Percentiles rank a stretch among this genome's conserved stretches.
Evolutionary conservation across 2,329 filamentous ascomycete genomes (phyloP).

Genomic region (Aaosphaeria pasadenensis): DNA sequence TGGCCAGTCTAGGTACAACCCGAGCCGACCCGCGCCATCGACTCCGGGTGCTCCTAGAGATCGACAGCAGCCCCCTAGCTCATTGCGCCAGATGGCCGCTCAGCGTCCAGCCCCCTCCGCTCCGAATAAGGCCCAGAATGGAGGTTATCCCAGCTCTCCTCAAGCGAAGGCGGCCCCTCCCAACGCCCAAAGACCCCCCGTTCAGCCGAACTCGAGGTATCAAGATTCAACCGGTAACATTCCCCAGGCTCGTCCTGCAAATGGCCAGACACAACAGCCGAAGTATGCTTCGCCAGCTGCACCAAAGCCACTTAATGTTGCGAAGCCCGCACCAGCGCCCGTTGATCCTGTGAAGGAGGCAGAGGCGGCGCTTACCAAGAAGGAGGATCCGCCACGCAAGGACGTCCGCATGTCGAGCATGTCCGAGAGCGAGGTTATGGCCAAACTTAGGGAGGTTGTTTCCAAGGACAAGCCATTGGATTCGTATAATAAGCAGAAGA

Average conservation of each 20-base stretch:
- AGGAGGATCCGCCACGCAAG: constrained; percentile 79
- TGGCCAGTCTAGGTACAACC: constrained; percentile 72
- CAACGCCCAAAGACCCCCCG: constrained; percentile 28
- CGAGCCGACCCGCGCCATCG: constrained; percentile 77
- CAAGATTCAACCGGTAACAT: constrained; percentile 38
- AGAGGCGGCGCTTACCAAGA: constrained; percentile 76
- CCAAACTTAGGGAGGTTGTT: constrained; percentile 87
- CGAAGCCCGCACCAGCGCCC: constrained; percentile 48
- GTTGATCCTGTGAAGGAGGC: constrained; percentile 80
- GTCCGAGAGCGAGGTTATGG: constrained; percentile 97
- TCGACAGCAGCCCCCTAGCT: constrained; percentile 49
- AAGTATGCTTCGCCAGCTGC: constrained; percentile 45
- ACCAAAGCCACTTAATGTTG: constrained; percentile 55
- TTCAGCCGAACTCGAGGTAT: constrained; percentile 46
- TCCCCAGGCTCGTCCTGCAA: constrained; percentile 41
- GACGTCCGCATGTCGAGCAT: constrained; percentile 98
- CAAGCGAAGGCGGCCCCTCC: constrained; percentile 22
- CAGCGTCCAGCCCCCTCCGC: constrained; percentile 82
- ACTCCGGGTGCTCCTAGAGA: constrained; percentile 57
- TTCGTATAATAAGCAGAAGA: constrained; percentile 99
- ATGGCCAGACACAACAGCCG: constrained; percentile 39
- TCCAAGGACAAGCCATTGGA: constrained; percentile 92
- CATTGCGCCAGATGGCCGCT: constrained; percentile 57
- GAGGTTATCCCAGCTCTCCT: constrained; percentile 26
- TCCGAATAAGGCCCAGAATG: constrained; percentile 47